These are phyloP conservation scores for Stropharia rugosoannulata DNA, from an alignment of 768 basidiomycete species.

Conservation along the genomic window DNA sequence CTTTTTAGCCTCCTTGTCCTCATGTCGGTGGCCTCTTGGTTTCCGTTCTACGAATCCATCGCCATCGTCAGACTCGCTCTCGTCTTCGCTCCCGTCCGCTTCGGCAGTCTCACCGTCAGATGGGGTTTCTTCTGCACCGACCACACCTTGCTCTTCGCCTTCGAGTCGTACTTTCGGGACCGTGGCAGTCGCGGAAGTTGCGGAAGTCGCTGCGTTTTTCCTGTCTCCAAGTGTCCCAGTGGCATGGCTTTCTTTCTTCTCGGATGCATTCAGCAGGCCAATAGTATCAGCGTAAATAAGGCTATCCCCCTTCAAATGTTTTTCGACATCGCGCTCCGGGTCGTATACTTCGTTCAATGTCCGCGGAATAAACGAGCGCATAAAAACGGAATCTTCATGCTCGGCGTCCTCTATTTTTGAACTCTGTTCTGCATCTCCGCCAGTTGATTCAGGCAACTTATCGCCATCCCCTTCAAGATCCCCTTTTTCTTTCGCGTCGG, in stretches of 20 bases:
- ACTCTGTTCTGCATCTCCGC: slow-evolving; percentile 4
- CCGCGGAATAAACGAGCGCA: slow-evolving; percentile 90
- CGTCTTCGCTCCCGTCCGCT: slow-evolving; percentile 31
- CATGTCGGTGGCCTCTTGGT: slow-evolving; percentile 87
- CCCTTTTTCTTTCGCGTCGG: slow-evolving; percentile 17
- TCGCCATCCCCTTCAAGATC: slow-evolving; percentile 9
- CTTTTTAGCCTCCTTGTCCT: slow-evolving; percentile 91
- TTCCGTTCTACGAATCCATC: slow-evolving; percentile 49
- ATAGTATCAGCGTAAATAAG: slow-evolving; percentile 90
- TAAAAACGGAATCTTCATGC: slow-evolving; percentile 88
- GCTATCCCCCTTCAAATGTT: slow-evolving; percentile 65
- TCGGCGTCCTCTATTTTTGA: slow-evolving; percentile 29
- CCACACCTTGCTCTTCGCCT: slow-evolving; percentile 8
- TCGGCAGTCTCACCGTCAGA: slow-evolving; percentile 22
- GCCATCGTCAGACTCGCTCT: slow-evolving; percentile 25
- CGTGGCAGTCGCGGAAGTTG: slow-evolving; percentile 7
- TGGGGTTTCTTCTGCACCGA: slow-evolving; percentile 8
- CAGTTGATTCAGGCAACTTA: slow-evolving; percentile 10
- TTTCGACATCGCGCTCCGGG: slow-evolving; percentile 88
- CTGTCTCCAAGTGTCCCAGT: neutral
- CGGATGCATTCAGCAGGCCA: slow-evolving; percentile 58
- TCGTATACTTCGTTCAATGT: slow-evolving; percentile 91
- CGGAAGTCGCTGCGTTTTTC: neutral
- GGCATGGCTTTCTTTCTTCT: slow-evolving; percentile 4
- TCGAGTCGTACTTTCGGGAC: slow-evolving; percentile 3